Evolutionary conservation across 306 rosid species (phyloP), one percentile per base, ranked within the genome.

Genomic region (Prunus mume): DNA sequence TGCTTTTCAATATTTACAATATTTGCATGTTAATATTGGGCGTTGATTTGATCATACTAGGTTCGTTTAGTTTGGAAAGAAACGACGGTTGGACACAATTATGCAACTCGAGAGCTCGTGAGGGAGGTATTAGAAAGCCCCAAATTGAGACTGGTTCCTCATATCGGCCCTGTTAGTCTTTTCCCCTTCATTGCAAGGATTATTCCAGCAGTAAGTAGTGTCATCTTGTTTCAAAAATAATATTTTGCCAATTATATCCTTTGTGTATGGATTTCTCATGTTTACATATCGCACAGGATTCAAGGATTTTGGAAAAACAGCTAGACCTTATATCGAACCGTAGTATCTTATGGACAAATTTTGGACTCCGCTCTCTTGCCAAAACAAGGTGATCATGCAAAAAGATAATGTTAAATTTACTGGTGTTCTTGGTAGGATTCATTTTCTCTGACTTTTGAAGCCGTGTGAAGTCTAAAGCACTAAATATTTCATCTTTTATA

Each of bases 321-420:
- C 92, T 95, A 57, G 89, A 92, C 65, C 84, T 90, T 72, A 89
- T 95, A 83, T 90, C 96, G 14, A 91, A 95, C 78, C 85, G 83
- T 60, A 89, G 93, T 76, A 79, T 86, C 80, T 79, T 93, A 12
- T 93, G 97, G 97, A 92, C 97, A 1, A 80, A 95, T 81, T 91
- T 86, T 85, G 99, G 99, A 68, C 87, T 95, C n/a, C 97, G 96
- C 19, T 95, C 99, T 76, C 97, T 95, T 74, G 84, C 97, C 83
- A 95, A 87, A 85, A 86, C 95, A 82, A 91, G 98, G 98, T 87
- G 70, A 65, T 61, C 27, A 32, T 66, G 69, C 56, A 71, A 67
- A 22, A 11, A 43, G 32, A 28, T 11, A 75, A 22, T 61, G 25
- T 75, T 18, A 4, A 30, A 17, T 8, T 12, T 18, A 18, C 2